Base-by-base conservation (phyloP, 345 rosid genomes). In the Eutrema japonicum region DNA sequence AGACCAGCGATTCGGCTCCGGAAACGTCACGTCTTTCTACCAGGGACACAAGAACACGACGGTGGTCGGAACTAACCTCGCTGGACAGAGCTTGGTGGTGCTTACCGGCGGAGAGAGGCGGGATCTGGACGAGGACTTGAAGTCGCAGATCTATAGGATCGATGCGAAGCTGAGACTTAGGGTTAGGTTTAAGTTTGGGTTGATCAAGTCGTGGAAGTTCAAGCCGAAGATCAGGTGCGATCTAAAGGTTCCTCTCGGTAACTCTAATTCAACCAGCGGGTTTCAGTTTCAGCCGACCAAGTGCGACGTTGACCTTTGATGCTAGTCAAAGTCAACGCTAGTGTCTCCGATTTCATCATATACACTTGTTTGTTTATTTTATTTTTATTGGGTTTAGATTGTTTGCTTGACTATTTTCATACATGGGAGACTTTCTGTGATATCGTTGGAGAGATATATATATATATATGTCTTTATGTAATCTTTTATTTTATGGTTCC, bases 31-130 rank as follows among this genome's bases (percentile, higher is more conserved):
- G 1, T 82, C 90, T 14, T 88, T 92, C 49, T 93, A 87, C 37
- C 95, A 93, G 51, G 98, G 96, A 0, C 91, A 83, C 74, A 93
- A 93, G 83, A 90, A 77, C 35, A 90, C 96, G 1, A 92, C 84
- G 27, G 55, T 53, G 60, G 71, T 90, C 64, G 77, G 48, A 8
- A 52, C 84, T 22, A 77, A 41, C 2, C 79, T 90, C 18, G 11
- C 7, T 0, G 89, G 96, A 7, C 79, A 77, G 54, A 27, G 47
- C 0, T 0, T 72, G 37, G 48, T 83, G 32, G 1, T 74, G 37
- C 82, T 87, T 11, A 58, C 66, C 4, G 75, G 78, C 7, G 75
- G 78, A 3, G 82, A 54, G 2, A 4, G 72, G 45, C 3, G 65
- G 4, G 70, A 76, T 32, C 78, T 70, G 16, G 76, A 83, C 5